Evolutionary conservation across 306 rosid species (phyloP).

Genomic region (Dryas octopetala): DNA sequence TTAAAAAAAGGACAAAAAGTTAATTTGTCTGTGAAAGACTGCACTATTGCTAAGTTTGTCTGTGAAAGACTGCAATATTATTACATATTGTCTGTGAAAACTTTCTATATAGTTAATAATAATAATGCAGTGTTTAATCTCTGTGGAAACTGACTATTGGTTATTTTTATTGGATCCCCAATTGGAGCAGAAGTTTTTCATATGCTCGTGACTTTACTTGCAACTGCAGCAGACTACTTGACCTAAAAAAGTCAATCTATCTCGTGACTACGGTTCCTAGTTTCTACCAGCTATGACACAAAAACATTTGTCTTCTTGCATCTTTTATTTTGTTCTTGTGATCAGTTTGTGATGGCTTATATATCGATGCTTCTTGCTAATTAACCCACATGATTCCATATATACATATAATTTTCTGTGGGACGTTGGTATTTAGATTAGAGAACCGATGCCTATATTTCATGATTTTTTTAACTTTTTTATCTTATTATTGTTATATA

Average conservation of each 20-base stretch:
- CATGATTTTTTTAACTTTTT: too few relatives aligned
- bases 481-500: too few relatives aligned
- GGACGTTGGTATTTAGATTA: too few relatives aligned
- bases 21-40: background rate
- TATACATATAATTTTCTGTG: too few relatives aligned
- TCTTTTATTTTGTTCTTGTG: constrained; percentile 19
- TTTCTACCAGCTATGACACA: background rate
- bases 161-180: background rate
- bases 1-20: background rate
- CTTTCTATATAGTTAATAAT: background rate
- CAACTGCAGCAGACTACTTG: background rate
- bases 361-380: too few relatives aligned
- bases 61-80: background rate
- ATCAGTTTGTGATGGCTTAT: background rate
- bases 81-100: too few relatives aligned
- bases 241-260: constrained; percentile 17
- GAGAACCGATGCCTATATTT: too few relatives aligned
- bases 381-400: too few relatives aligned
- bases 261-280: constrained; percentile 23
- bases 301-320: constrained; percentile 14
- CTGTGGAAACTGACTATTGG: too few relatives aligned
- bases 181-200: constrained; percentile 3
- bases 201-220: constrained; percentile 25
- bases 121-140: constrained; percentile 3
- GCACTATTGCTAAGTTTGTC: background rate